Conservation (phyloP, 129 eudicot genomes). For the Flaveria ramosissima region DNA sequence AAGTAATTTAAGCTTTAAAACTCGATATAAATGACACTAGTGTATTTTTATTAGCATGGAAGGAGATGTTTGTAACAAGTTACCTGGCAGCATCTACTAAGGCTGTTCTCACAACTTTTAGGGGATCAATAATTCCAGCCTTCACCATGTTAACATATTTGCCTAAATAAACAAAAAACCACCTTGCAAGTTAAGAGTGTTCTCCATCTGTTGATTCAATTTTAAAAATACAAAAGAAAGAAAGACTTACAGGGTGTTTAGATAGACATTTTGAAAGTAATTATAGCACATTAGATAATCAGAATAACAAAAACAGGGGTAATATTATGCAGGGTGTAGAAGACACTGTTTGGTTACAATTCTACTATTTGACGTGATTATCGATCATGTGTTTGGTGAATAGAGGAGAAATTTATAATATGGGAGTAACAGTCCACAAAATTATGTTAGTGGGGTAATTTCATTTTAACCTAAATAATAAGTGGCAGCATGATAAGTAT, state of each 20-base stretch:
- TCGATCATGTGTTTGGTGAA: background rate
- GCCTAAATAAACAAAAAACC: constrained; percentile 42
- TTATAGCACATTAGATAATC: background rate
- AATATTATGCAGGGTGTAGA: background rate
- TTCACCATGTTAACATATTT: constrained; percentile 80
- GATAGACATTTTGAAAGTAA: background rate
- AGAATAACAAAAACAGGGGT: background rate
- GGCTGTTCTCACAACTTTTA: constrained; percentile 90
- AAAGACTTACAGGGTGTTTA: background rate
- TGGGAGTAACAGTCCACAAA: too few species aligned
- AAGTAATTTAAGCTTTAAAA: background rate
- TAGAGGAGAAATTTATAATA: too few species aligned
- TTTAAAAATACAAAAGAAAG: background rate
- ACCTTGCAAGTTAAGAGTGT: constrained; percentile 5
- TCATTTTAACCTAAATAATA: too few species aligned
- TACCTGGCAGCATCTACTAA: constrained; percentile 94
- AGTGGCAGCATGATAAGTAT: too few species aligned
- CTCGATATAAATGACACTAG: background rate
- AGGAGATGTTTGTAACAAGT: constrained; percentile 7
- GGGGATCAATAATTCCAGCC: constrained; percentile 90
- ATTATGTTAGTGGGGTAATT: too few species aligned
- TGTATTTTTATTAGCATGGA: background rate
- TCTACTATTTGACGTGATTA: background rate
- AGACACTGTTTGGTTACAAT: background rate
- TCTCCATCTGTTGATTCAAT: background rate